Base-by-base conservation (phyloP, 257 asterid species). In the Nicotiana sylvestris region DNA sequence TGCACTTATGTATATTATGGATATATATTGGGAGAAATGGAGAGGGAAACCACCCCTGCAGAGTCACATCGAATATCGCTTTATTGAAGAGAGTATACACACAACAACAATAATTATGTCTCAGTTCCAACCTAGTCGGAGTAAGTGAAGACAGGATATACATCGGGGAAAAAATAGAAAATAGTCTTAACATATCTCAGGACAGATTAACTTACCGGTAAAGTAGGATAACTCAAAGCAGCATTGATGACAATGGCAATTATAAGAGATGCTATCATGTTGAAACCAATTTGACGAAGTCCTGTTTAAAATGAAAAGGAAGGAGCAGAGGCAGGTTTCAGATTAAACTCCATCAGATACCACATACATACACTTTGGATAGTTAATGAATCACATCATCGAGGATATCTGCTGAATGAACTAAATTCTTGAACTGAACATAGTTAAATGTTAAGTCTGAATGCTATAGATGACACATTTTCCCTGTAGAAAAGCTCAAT, bases 41-140 rank as follows among this genome's bases (percentile, higher is more conserved):
- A 66, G 90, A 86, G 10, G 99, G 98, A 49, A 95, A 64, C 99
- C 99, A 95, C 4, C 95, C 91, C 95, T 94, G 81, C 39, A 78
- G 0, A 15, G 11, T 6, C 60, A 0, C 29, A 49, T 49, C 4
- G 25, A 0, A 49, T 12, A 46, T 10, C n/a, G 3, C n/a, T 66
- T 66, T 16, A 25, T 25, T 1, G 13, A 72, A 46, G 3, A 3
- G 6, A 49, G 74, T 29, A 29, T 1, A 29, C 30, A 29, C 30
- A 61, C 27, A n/a, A 1, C 2, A 58, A 0, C 27, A 58, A 6
- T 58, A 43, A 2, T 9, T 43, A 43, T 58, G 8, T 8, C 9
- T n/a, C 65, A 0, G 17, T 0, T 6, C 18, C 37, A 12, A 72
- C 46, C 39, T 17, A 37, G 18, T 68, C 13, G 7, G 21, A 11